These are phyloP conservation scores for Yamadazyma kanchanaburiensis DNA, from an alignment of 1,139 yeast genomes.

Conservation along the genomic window DNA sequence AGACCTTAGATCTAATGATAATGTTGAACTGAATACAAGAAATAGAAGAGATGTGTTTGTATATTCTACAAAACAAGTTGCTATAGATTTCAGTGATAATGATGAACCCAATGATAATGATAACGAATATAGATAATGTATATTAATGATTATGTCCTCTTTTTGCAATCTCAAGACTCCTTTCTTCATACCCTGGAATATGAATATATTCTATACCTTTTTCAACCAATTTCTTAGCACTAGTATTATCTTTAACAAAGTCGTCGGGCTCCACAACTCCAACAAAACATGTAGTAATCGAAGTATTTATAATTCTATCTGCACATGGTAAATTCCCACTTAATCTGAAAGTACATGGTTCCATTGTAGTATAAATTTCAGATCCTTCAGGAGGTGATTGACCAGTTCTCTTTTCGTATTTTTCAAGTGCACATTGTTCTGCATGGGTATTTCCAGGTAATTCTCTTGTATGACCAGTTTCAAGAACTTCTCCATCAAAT, in stretches of 20 bases:
- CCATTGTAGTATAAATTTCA: slow-evolving; percentile 93
- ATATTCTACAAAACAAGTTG: slow-evolving; percentile 55
- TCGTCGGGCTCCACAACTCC: slow-evolving; percentile 91
- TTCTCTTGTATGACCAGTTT: slow-evolving; percentile 88
- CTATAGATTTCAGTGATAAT: slow-evolving; percentile 29
- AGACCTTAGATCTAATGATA: slow-evolving; percentile 1
- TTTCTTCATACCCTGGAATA: slow-evolving; percentile 81
- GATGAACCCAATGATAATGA: slow-evolving; percentile 13
- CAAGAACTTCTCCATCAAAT: slow-evolving; percentile 57
- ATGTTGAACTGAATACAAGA: slow-evolving; percentile 11
- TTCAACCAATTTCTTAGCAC: slow-evolving; percentile 49
- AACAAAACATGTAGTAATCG: slow-evolving; percentile 74
- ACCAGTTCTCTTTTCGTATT: slow-evolving; percentile 48
- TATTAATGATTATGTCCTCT: slow-evolving; percentile 53
- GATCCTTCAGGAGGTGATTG: slow-evolving; percentile 63
- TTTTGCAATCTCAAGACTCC: slow-evolving; percentile 67
- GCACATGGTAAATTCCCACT: slow-evolving; percentile 92
- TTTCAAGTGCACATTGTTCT: slow-evolving; percentile 90
- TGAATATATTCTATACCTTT: slow-evolving; percentile 70
- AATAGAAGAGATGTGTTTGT: slow-evolving; percentile 48
- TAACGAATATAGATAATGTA: slow-evolving; percentile 7
- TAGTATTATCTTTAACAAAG: slow-evolving; percentile 76
- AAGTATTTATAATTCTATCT: slow-evolving; percentile 62
- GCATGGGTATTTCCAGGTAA: slow-evolving; percentile 97
- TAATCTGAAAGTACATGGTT: slow-evolving; percentile 86